Evolutionary conservation across 352 stramenopile species (phyloP), one percentile per base, ranked within the genome.

Genomic region (Phytopythium delawarense): DNA sequence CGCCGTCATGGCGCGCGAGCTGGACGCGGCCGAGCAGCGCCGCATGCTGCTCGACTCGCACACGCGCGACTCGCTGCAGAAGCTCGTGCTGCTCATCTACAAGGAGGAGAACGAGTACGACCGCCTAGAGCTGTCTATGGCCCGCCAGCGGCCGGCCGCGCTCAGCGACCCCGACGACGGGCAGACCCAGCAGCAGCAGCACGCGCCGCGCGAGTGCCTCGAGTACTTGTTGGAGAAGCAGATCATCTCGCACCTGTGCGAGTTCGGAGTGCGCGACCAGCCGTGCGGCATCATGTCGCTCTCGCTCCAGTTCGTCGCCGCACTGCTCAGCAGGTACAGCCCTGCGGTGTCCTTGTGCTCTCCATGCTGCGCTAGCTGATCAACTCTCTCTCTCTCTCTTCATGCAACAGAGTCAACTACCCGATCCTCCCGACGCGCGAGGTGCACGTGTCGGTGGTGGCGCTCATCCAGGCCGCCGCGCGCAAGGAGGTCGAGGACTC

Each of bases 151-250:
- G 32, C 68, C 64, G 8, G 55, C 61, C 15, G 66, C 62, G 8
- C 57, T 60, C 18, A 13, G 66, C 68, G 57, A 70, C 52, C 52
- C 63, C 30, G 61, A 66, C 49, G 69, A 71, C 16, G 32, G 30
- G 8, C 60, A 61, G 25, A n/a, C 67, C 4, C 58, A 46, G 18
- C 63, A 69, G 52, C 55, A 61, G 39, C 62, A 81, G 37, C 67
- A 78, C 34, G 68, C 69, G 46, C 76, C 74, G 7, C 79, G 81
- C 45, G 80, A 88, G 57, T 94, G 84, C 51, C 77, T 94, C 21
- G 87, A 96, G 70, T 96, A 94, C 61, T 56, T 96, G 23, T 61
- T 96, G 15, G 80, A 94, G 63, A 83, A 81, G n/a, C 84, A 96
- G 65, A 78, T 96, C 57, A 83, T 96, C 39, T 81, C 83, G 34